Base-by-base conservation (phyloP, 169 alveolate species). In the Plasmodium gallinaceum region DNA sequence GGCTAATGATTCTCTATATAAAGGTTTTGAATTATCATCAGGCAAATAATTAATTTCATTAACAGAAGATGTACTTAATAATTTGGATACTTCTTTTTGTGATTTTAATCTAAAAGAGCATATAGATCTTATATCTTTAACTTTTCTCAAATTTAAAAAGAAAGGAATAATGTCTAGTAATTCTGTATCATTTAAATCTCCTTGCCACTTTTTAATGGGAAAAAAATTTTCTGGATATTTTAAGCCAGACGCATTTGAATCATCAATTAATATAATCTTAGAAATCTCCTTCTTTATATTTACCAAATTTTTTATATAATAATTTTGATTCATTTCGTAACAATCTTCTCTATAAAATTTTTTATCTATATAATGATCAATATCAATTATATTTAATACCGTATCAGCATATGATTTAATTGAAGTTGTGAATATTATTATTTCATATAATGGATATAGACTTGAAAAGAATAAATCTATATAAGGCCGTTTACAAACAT, bases 181-280 rank as follows among this genome's bases (percentile, higher is more conserved):
- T 58, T 93, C 96, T 6, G 94, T 93, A 74, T 94, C 97, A 39
- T 80, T 52, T 16, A 37, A 72, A 58, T 75, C 93, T 2, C 97
- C 97, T 57, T 62, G 92, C 97, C 97, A 94, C 78, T 93, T 94
- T 74, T 92, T 93, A 0, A 94, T 94, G 10, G 93, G 95, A 18
- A 94, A 54, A 43, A 45, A 65, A 86, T 94, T 94, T 7, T 94
- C 88, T 61, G 97, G 92, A 22, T 90, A 87, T 71, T 58, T 58
- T 18, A 64, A 48, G 75, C 92, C 92, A 14, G 94, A 93, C 32
- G 57, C 14, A 64, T 70, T 32, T 1, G 94, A 45, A 71, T 93
- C 91, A 18, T 93, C 92, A 26, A 93, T 65, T 48, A 93, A 42
- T 0, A 93, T 71, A 14, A 93, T 92, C 69, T 90, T 93, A 0